Base-by-base conservation (phyloP, 257 asterid genomes). In the Fraxinus cuspidata region DNA sequence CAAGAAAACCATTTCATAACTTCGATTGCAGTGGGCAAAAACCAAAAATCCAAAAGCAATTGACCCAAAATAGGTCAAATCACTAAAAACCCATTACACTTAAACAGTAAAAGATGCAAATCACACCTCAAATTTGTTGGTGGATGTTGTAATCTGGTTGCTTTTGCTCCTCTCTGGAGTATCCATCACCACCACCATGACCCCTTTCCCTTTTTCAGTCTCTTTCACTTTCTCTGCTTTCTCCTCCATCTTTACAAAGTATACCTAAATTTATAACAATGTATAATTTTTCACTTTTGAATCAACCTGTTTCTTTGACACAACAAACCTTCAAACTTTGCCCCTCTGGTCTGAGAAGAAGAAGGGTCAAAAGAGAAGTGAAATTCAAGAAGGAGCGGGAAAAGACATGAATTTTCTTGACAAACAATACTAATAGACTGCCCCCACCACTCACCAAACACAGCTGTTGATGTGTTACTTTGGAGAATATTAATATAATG, bases 81-180 rank as follows among this genome's bases (percentile, higher is more conserved):
- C 44, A 7, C 32, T 34, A 21, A 63, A n/a, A 60, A 60, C 32
- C 13, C 68, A 60, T 60, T 21, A 21, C 68, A 11, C 66, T 19
- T 11, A 10, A 60, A 60, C 29, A 23, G 16, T 1, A 60, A 60
- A 23, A 10, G 13, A 7, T 21, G 68, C 29, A 83, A 75, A 74
- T 25, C 77, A 74, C 40, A 87, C 91, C 91, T 87, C 89, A 40
- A 83, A 79, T 53, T 81, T 85, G 70, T 87, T 74, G 16, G 82
- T 7, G 28, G 89, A 86, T 1, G 86, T 70, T 12, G 77, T 78
- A 83, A 85, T 85, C 86, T 87, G 91, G 77, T 10, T 60, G 32
- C 23, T 75, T 79, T 81, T 82, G 78, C 76, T 77, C 77, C 86
- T 83, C 34, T 85, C 85, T 7, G 91, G 91, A 40, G 91, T 87